These are phyloP conservation scores for Fusarium zealandicum DNA, from an alignment of 2,329 filamentous ascomycete species.

Conservation along the genomic window DNA sequence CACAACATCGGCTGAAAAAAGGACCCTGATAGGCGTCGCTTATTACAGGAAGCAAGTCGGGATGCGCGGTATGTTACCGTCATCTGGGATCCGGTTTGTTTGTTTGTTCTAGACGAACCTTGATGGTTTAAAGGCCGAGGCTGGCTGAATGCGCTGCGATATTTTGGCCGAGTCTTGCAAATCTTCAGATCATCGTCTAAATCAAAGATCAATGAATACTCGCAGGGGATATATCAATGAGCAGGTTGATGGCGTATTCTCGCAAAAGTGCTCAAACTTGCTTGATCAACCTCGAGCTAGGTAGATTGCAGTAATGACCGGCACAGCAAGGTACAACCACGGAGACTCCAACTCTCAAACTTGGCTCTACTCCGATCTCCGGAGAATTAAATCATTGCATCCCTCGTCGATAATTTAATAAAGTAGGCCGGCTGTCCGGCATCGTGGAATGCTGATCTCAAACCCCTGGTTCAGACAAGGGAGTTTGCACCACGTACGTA, in stretches of 20 bases:
- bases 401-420: neutral
- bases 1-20: neutral
- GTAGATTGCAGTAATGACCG: neutral
- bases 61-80: neutral
- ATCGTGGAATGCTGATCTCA: neutral
- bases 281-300: neutral
- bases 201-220: too few species aligned
- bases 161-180: neutral
- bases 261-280: constrained; percentile 15
- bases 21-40: constrained; percentile 22
- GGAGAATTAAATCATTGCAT: neutral
- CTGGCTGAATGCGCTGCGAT: neutral
- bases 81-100: neutral
- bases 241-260: neutral
- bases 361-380: neutral
- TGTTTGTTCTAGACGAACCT: constrained; percentile 6
- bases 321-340: neutral
- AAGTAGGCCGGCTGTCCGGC: too few species aligned
- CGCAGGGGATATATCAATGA: constrained; percentile 1
- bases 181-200: too few species aligned
- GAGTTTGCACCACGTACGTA: neutral
- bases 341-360: too few species aligned
- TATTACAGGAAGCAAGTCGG: neutral
- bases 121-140: constrained; percentile 5
- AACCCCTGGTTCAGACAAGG: neutral